Evolutionary conservation across 768 basidiomycete species (phyloP), one percentile per base, ranked within the genome.

Genomic region (Coprinopsis strossmayeri): DNA sequence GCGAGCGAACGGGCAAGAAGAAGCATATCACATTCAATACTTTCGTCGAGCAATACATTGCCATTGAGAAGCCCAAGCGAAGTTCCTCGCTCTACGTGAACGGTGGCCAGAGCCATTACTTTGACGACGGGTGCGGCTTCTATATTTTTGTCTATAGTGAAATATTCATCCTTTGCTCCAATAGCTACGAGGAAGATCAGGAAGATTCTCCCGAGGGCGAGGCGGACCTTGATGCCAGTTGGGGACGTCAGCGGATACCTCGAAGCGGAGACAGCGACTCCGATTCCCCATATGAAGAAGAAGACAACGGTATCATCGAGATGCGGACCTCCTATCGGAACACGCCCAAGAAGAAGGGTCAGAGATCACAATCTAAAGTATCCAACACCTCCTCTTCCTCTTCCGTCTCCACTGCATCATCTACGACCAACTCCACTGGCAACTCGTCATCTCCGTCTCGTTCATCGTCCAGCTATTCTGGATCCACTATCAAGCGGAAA

Each of bases 21-120:
- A 84, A 84, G 54, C 95, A 96, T 63, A 97, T 98, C 69, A 86
- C 78, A 57, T 98, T 98, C 77, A 98, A 97, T 65, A 95, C 94
- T 0, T 96, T 94, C 61, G 95, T 99, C 32, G 89, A 96, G 64
- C 95, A 97, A 63, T 92, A 82, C 61, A 95, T 99, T 50, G 84
- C 89, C 35, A 88, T 91, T 61, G 89, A 91, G 60, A 84, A 84
- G 57, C 88, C 87, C 1, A 71, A 74, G 56, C 68, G 67, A 48
- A 67, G 60, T 42, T 58, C 55, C 15, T 61, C 60, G 37, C 62
- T 61, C 57, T 64, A 58, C 49, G 52, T 42, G 23, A 32, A 53
- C 9, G 34, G 34, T 45, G 34, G 49, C 35, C 44, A 47, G 46
- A 51, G 56, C 13, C 67, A 67, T 55, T 74, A 74, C n/a, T 77